These are phyloP conservation scores for Sideroxylon spinosum DNA, from an alignment of 179 eudicot species.

Conservation along the genomic window DNA sequence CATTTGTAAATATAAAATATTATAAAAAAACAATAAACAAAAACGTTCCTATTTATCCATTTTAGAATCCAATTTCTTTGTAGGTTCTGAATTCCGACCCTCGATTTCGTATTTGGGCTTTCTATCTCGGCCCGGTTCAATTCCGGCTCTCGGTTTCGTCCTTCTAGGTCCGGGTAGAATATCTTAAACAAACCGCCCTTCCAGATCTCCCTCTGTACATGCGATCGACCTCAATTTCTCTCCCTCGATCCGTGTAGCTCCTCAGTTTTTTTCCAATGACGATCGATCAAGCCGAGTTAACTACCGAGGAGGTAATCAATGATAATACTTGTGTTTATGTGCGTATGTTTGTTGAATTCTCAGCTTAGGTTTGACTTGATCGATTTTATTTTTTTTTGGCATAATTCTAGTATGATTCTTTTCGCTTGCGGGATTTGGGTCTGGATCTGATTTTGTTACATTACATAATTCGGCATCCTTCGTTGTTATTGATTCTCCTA, in stretches of 20 bases:
- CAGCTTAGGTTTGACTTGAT: not conserved
- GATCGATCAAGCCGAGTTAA: conserved; percentile 64
- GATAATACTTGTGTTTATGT: not conserved
- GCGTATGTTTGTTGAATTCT: not conserved
- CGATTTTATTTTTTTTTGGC: not conserved
- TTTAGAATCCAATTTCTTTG: too few species aligned
- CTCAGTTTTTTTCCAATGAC: conserved; percentile 31
- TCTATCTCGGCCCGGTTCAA: too few species aligned
- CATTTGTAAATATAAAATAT: too few species aligned
- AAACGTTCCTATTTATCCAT: too few species aligned
- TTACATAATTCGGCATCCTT: not conserved
- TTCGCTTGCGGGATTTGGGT: not conserved
- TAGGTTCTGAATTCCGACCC: too few species aligned
- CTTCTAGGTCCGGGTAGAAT: too few species aligned
- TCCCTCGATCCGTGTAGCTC: not conserved
- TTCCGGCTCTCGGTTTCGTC: too few species aligned
- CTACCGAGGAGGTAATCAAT: conserved; percentile 54
- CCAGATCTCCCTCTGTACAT: not conserved
- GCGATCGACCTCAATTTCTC: not conserved
- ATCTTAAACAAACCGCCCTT: too few species aligned
- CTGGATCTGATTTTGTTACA: not conserved
- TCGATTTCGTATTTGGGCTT: too few species aligned
- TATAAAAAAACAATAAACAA: too few species aligned
- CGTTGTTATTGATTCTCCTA: too few species aligned
- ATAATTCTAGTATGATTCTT: not conserved